Conservation (phyloP, 371 early-diverging fungal genomes). For the Gilbertella persicaria region DNA sequence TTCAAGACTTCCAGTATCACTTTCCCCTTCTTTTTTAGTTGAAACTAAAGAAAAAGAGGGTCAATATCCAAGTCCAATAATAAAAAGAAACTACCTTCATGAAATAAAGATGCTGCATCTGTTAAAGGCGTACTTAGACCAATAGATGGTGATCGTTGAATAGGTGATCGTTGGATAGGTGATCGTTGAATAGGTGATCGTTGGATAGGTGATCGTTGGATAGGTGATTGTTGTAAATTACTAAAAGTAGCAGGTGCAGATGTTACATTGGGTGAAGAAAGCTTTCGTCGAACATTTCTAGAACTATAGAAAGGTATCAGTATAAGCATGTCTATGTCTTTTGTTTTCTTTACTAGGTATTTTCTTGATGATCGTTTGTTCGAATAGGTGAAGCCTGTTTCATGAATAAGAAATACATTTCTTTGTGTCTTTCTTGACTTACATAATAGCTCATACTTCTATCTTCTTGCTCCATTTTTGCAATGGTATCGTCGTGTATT, state of each 20-base stretch:
- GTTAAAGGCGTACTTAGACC: background rate
- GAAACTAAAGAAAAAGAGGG: background rate
- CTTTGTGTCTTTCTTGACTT: too few species aligned
- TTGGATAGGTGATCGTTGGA: background rate
- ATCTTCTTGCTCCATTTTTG: background rate
- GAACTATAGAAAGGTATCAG: background rate
- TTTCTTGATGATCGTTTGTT: background rate
- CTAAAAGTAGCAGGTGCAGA: background rate
- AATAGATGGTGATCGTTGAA: background rate
- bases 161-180: background rate
- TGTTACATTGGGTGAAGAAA: background rate
- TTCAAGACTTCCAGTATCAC: slow-evolving; percentile 2
- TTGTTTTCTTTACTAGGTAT: background rate
- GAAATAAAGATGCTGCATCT: background rate
- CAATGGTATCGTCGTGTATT: too few species aligned
- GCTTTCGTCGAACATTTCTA: background rate
- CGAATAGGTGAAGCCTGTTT: background rate
- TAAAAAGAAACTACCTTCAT: background rate
- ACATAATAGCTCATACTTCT: background rate
- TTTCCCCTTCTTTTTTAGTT: background rate
- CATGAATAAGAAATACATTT: too few species aligned
- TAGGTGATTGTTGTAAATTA: background rate
- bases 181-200: background rate
- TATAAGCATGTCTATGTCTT: background rate
- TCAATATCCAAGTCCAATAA: too few species aligned